Evolutionary conservation across 208 protist genomes (phyloP).

Genomic region (Trypanosoma cruzi): DNA sequence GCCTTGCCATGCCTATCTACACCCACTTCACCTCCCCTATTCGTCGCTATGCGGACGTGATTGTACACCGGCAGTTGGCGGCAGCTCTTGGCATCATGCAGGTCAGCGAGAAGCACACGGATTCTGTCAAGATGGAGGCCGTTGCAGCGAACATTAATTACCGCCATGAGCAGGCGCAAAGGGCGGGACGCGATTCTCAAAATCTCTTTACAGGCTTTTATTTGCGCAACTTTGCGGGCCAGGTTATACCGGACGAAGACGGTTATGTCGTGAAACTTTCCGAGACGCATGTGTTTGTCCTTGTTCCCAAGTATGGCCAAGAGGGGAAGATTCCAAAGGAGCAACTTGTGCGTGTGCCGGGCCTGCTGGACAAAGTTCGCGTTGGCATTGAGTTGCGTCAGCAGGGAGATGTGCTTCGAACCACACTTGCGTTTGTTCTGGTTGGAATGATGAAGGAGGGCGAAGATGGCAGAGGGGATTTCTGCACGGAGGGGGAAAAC

Average conservation of each 20-base stretch:
- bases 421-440: slow-evolving; percentile 68
- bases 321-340: slow-evolving; percentile 83
- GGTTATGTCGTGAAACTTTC: slow-evolving; percentile 83
- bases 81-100: slow-evolving; percentile 73
- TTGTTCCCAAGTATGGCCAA: slow-evolving; percentile 91
- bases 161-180: slow-evolving; percentile 92
- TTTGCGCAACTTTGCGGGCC: slow-evolving; percentile 75
- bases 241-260: slow-evolving; percentile 78
- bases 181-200: slow-evolving; percentile 89
- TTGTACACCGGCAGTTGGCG: slow-evolving; percentile 94
- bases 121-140: slow-evolving; percentile 69
- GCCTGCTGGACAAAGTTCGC: slow-evolving; percentile 76
- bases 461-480: slow-evolving; percentile 36
- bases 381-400: slow-evolving; percentile 78
- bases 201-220: slow-evolving; percentile 94
- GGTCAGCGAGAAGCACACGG: slow-evolving; percentile 59
- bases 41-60: slow-evolving; percentile 94
- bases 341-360: slow-evolving; percentile 58
- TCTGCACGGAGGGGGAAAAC: slow-evolving; percentile 37
- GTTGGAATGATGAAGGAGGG: slow-evolving; percentile 68
- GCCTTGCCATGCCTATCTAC: slow-evolving; percentile 94
- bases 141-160: slow-evolving; percentile 92
- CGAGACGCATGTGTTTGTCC: slow-evolving; percentile 85
- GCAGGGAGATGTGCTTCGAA: slow-evolving; percentile 78
- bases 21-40: slow-evolving; percentile 97